Base-by-base conservation (phyloP, 768 basidiomycete genomes). In the Phylloporus rhodoxanthus region DNA sequence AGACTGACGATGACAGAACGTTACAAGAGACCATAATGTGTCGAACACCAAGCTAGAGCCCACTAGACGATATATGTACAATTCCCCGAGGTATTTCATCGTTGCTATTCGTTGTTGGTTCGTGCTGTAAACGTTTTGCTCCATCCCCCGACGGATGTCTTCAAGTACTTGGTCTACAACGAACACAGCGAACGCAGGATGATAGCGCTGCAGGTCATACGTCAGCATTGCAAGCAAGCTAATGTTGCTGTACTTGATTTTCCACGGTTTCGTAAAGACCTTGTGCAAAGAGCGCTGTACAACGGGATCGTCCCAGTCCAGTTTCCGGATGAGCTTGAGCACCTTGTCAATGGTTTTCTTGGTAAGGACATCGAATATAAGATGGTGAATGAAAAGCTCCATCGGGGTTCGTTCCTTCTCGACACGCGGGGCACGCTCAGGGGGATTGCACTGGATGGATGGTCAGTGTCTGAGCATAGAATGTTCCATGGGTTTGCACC, bases 261-360 rank as follows among this genome's bases (percentile, higher is more conserved):
- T 98, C 93, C 95, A 96, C 2, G 95, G 88, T 61, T 96, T 95
- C n/a, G 89, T 90, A 71, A 99, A 99, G 34, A 90, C 81, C 63
- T 90, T 89, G 71, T 86, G 83, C 7, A 98, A 74, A 20, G 78
- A 79, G 23, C 75, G 75, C 33, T 78, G 77, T 26, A 87, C 62
- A 20, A 68, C 53, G 7, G 70, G 66, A 63, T 91, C 83, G n/a
- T 95, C 90, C 96, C 96, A 99, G 60, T 98, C 86, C 40, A 98
- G 76, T 69, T 95, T 97, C 42, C 96, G 84, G 29, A 97, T 69
- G 20, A 96, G 79, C 67, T 91, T 92, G 48, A 98, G 75, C 9
- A 96, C 94, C 63, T 96, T 96, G 68, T 99, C 96, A 55, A 98
- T 86, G 5, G 91, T 92, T 68, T 84, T 91, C 73, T 92, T 93